phyloP scores from a whole-genome alignment of 768 basidiomycete genomes.

The Solioccasus polychromus region DNA sequence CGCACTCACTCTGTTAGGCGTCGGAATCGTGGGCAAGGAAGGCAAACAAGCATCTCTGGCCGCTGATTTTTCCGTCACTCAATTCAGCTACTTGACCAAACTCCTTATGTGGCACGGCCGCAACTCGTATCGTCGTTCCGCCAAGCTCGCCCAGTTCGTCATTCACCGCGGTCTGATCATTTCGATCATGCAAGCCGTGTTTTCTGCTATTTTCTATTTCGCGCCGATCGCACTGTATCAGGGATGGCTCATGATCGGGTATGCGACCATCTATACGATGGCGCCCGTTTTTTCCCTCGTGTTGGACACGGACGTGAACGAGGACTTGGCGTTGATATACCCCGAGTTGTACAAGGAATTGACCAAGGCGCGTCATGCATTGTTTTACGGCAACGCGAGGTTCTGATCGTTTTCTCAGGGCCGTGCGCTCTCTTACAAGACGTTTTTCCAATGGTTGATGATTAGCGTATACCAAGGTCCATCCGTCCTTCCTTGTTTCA shows the following conservation, averaged over 20 bases:
- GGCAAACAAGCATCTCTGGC: constrained; percentile 99
- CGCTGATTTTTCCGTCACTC: constrained; percentile 96
- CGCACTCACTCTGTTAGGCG: constrained; percentile 45
- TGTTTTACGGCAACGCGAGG: neutral
- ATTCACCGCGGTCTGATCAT: constrained; percentile 97
- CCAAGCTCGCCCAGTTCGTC: constrained; percentile 97
- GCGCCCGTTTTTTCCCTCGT: constrained; percentile 97
- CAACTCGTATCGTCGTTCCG: constrained; percentile 96
- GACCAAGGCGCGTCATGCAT: constrained; percentile 64
- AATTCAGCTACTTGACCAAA: constrained; percentile 95
- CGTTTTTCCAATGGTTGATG: constrained; percentile 97
- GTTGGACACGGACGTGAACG: constrained; percentile 91
- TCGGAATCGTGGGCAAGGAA: constrained; percentile 99
- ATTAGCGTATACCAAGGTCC: constrained; percentile 96
- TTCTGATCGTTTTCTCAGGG: constrained; percentile 53
- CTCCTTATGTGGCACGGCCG: constrained; percentile 98
- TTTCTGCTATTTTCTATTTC: constrained; percentile 89
- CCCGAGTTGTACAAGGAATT: constrained; percentile 98
- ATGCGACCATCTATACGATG: constrained; percentile 97
- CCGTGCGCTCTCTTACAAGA: constrained; percentile 92
- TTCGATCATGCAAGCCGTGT: constrained; percentile 96
- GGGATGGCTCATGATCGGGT: constrained; percentile 96
- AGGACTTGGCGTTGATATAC: constrained; percentile 91
- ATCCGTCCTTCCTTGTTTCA: constrained; percentile 1
- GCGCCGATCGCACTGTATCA: constrained; percentile 97